These are phyloP conservation scores for Plasmodium ovale DNA, from an alignment of 169 alveolate genomes.

Conservation along the genomic window DNA sequence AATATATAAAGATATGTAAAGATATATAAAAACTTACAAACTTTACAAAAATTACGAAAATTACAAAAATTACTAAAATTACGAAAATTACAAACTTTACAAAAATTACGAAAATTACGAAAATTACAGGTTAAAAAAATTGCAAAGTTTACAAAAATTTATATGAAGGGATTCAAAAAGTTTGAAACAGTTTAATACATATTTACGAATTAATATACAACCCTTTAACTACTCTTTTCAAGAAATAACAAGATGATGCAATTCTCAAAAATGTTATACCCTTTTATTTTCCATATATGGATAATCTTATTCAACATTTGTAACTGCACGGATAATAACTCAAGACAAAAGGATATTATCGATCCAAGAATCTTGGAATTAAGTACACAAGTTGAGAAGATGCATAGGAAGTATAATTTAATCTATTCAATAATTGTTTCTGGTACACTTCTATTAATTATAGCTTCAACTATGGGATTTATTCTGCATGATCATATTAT, in stretches of 20 bases:
- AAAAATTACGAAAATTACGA: too few relatives aligned
- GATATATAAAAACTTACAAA: too few relatives aligned
- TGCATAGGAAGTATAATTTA: constrained; percentile 2
- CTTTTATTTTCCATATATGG: constrained; percentile 9
- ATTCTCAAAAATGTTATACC: not conserved
- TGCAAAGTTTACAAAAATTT: too few relatives aligned
- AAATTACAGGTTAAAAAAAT: too few relatives aligned
- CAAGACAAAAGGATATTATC: not conserved
- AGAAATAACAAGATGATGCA: not conserved
- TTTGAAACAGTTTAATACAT: not conserved
- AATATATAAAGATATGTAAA: too few relatives aligned
- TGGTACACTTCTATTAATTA: constrained; percentile 1
- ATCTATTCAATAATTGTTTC: not conserved
- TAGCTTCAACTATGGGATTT: constrained; percentile 8
- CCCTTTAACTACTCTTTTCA: too few relatives aligned
- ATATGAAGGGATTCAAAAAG: too few relatives aligned
- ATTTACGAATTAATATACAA: not conserved
- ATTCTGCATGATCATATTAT: constrained; percentile 10
- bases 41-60: too few relatives aligned
- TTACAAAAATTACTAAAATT: too few relatives aligned
- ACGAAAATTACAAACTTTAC: too few relatives aligned
- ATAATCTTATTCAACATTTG: constrained; percentile 1
- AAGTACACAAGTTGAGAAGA: constrained; percentile 11
- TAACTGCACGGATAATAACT: constrained; percentile 5
- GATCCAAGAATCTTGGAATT: constrained; percentile 29